Evolutionary conservation across 768 basidiomycete species (phyloP).

Genomic region (Mycena filopes): DNA sequence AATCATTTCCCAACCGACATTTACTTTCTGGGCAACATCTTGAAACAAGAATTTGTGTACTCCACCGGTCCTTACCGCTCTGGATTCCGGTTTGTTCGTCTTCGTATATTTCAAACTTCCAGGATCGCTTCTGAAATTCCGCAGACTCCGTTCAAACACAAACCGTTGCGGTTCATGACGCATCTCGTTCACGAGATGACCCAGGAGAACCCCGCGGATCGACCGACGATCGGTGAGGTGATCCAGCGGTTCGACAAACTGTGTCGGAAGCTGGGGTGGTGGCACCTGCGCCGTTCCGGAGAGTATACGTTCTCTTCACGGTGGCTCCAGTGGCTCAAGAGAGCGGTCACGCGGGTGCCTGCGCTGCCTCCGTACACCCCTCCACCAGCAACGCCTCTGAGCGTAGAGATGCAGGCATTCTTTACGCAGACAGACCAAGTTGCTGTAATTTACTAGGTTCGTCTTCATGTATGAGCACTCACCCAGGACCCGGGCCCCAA

Average conservation of each 20-base stretch:
- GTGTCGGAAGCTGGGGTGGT: not conserved
- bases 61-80: too few relatives aligned
- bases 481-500: too few relatives aligned
- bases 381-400: not conserved
- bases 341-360: not conserved
- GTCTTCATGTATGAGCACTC: too few relatives aligned
- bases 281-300: not conserved
- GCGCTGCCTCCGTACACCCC: not conserved
- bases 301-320: too few relatives aligned
- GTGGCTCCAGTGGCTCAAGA: not conserved
- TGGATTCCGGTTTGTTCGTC: too few relatives aligned
- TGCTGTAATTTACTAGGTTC: too few relatives aligned
- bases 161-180: not conserved
- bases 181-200: slow-evolving; percentile 10
- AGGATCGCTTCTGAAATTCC: too few relatives aligned
- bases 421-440: not conserved
- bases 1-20: slow-evolving; percentile 43
- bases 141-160: not conserved
- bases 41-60: slow-evolving; percentile 1
- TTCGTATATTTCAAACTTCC: too few relatives aligned
- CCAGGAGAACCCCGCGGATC: not conserved
- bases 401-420: too few relatives aligned
- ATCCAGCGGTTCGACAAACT: not conserved
- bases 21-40: too few relatives aligned
- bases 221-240: slow-evolving; percentile 8